Evolutionary conservation across 75 land plant species (phyloP), one percentile per base, ranked within the genome.

Genomic region (Selaginella moellendorffii): DNA sequence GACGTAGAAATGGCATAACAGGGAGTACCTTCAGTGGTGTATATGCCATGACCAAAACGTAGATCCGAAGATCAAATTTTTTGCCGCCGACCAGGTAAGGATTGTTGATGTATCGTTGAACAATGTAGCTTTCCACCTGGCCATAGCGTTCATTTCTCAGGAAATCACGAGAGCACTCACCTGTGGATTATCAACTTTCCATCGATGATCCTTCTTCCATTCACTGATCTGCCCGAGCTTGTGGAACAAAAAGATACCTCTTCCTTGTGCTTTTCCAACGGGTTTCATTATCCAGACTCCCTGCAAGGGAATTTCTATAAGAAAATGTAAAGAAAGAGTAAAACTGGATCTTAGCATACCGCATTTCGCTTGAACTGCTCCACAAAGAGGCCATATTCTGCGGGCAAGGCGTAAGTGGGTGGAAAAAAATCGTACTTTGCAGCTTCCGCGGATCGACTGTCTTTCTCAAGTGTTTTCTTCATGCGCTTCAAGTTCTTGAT

Each of bases 241-340:
- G 10, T 69, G 67, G 61, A 74, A 74, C 14, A 74, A 61, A 54
- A 74, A 74, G n/a, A 74, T 74, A 24, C 76, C 76, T 61, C 72
- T 56, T 21, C 76, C 76, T 65, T 71, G 65, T 31, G 76, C 76
- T 60, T 74, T 74, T 17, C 76, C 76, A 24, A 74, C 76, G 0
- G 76, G 76, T 29, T 74, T 74, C 76, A 74, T 74, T 8, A 74
- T 74, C 76, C 76, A 74, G n/a, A 74, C 76, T 10, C 76, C 76
- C 76, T 74, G 66, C 46, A 18, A 66, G 29, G 21, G 12, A 69
- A 46, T 56, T 27, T 12, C 18, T 46, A 10, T 18, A 46, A 10
- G 51, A 46, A 10, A 46, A 10, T 46, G 51, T 46, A 10, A 46
- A 46, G 51, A 46, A n/a, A n/a, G n/a, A n/a, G n/a, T n/a, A n/a